phyloP scores from a whole-genome alignment of 1,139 yeast genomes.

The Meyerozyma smithsonii region DNA sequence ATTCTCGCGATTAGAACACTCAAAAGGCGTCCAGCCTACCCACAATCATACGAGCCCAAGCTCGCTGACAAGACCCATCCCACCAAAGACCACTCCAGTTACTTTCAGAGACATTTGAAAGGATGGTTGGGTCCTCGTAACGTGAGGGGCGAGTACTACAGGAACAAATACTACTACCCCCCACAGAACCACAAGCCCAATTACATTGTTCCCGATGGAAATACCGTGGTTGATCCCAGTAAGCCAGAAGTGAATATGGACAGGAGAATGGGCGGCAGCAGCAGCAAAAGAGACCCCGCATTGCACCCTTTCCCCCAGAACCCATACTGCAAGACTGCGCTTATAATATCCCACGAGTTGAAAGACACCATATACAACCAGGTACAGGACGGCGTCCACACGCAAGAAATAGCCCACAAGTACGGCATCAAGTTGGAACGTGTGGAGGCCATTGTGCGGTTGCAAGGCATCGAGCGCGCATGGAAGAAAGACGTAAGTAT shows the following conservation, averaged over 20 bases:
- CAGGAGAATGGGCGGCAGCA: conserved; percentile 13
- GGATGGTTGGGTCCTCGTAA: conserved; percentile 79
- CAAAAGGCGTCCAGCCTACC: conserved; percentile 20
- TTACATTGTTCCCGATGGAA: conserved; percentile 62
- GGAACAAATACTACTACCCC: conserved; percentile 72
- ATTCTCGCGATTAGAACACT: conserved; percentile 1
- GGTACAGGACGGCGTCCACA: conserved; percentile 46
- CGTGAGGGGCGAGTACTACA: conserved; percentile 73
- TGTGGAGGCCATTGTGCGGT: conserved; percentile 75
- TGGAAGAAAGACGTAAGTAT: conserved; percentile 61
- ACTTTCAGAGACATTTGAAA: conserved; percentile 34
- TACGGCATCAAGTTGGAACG: conserved; percentile 81
- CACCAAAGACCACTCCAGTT: conserved; percentile 23
- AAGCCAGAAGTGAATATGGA: conserved; percentile 11
- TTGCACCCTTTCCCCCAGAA: conserved; percentile 81
- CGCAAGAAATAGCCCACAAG: conserved; percentile 74
- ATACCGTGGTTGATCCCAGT: conserved; percentile 28
- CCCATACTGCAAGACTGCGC: conserved; percentile 62
- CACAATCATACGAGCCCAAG: conserved; percentile 16
- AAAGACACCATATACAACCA: conserved; percentile 58
- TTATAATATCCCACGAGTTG: conserved; percentile 52
- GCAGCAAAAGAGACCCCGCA: conserved; percentile 23
- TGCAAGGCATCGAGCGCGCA: conserved; percentile 58
- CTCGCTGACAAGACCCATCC: conserved; percentile 18
- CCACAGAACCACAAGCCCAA: conserved; percentile 71